These are phyloP conservation scores for Ballota nigra DNA, from an alignment of 257 asterid species.

Conservation along the genomic window DNA sequence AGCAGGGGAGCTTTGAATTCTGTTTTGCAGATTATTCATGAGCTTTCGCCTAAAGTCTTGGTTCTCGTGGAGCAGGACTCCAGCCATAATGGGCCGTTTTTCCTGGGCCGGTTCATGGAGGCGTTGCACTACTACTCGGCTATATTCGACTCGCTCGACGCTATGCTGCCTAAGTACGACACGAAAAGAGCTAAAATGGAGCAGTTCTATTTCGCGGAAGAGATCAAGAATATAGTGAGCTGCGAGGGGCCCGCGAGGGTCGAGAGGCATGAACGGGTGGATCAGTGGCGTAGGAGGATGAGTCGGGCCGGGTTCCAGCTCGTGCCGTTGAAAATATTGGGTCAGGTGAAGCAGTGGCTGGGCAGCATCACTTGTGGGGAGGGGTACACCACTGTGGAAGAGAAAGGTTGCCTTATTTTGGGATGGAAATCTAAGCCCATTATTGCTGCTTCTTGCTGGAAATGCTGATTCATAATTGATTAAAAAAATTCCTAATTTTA, in stretches of 20 bases:
- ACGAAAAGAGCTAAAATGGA: conserved; percentile 74
- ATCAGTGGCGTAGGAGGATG: conserved; percentile 90
- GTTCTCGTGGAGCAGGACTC: conserved; percentile 83
- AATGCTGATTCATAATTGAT: conserved; percentile 45
- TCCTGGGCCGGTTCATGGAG: conserved; percentile 82
- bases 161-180: conserved; percentile 71
- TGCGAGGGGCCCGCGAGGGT: conserved; percentile 82
- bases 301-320: conserved; percentile 82
- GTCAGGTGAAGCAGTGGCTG: conserved; percentile 72
- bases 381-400: conserved; percentile 73
- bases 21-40: conserved; percentile 54
- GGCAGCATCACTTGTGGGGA: conserved; percentile 44
- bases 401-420: conserved; percentile 77
- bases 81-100: conserved; percentile 83
- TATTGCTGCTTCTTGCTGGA: conserved; percentile 88
- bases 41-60: conserved; percentile 57
- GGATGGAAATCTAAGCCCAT: conserved; percentile 94
- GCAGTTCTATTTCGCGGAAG: conserved; percentile 81
- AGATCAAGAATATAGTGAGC: conserved; percentile 83
- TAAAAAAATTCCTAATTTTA: not conserved
- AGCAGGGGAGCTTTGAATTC: conserved; percentile 77
- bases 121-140: conserved; percentile 79
- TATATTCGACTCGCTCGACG: conserved; percentile 71
- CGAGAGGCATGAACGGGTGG: conserved; percentile 82
- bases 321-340: conserved; percentile 53